Conservation (phyloP, 371 early-diverging fungal species). For the Capillidium rhysosporum region DNA sequence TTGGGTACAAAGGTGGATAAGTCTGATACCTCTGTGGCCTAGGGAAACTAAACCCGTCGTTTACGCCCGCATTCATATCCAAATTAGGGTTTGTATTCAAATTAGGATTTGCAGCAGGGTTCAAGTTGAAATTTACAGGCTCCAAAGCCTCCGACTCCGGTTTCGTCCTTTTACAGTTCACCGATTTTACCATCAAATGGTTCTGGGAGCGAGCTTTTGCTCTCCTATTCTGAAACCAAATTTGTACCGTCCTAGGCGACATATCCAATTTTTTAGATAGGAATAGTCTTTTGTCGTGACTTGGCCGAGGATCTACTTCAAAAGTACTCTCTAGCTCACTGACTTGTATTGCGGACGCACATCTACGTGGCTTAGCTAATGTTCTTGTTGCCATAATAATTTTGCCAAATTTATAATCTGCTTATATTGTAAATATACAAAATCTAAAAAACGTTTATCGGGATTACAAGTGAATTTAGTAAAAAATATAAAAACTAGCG, state of each 20-base stretch:
- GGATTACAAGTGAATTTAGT: too few species aligned
- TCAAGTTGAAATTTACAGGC: too few species aligned
- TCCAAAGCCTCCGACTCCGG: background rate
- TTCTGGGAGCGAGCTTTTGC: conserved; percentile 2
- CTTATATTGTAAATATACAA: too few species aligned
- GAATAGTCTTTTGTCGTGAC: conserved; percentile 51
- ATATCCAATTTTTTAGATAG: conserved; percentile 70
- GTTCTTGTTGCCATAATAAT: background rate
- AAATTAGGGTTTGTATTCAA: too few species aligned
- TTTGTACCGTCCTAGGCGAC: conserved; percentile 69
- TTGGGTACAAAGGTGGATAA: too few species aligned
- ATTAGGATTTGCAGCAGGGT: too few species aligned
- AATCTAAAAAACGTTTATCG: too few species aligned
- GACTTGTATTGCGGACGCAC: background rate
- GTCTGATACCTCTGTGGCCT: too few species aligned
- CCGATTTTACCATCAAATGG: background rate
- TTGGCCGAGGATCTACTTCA: conserved; percentile 12
- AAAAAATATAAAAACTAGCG: too few species aligned
- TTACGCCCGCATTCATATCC: too few species aligned
- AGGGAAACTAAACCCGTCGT: too few species aligned
- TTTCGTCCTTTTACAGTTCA: background rate
- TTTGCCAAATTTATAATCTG: too few species aligned
- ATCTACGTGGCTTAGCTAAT: background rate
- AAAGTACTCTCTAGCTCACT: background rate
- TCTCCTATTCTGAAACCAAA: conserved; percentile 90